Conservation (phyloP, 1,139 yeast species). For the Saccharomyces hybrid region DNA sequence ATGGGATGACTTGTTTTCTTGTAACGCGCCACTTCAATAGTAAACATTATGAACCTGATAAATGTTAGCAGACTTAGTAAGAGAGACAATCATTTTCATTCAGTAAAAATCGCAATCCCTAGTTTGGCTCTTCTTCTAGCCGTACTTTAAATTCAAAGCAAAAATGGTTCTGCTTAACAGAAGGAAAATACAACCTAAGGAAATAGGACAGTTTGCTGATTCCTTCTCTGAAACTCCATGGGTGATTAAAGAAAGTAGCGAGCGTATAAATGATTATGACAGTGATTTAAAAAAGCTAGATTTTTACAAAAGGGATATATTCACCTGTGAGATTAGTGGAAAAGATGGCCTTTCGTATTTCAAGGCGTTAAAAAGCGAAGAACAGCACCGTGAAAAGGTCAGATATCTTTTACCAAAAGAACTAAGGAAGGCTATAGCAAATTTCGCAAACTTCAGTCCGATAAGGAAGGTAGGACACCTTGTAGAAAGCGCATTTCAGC, state of each 20-base stretch:
- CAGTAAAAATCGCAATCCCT: not conserved
- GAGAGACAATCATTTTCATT: not conserved
- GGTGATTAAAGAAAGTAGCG: constrained; percentile 69
- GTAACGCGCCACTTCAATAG: not conserved
- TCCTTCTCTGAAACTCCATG: constrained; percentile 46
- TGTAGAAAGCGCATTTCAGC: not conserved
- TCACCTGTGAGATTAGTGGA: constrained; percentile 87
- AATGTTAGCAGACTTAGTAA: not conserved
- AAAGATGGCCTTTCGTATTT: constrained; percentile 74
- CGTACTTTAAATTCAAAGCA: not conserved
- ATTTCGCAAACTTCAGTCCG: constrained; percentile 59
- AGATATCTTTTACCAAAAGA: constrained; percentile 77
- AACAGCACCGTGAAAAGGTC: constrained; percentile 50
- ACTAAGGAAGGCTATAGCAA: constrained; percentile 69
- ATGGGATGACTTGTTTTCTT: not conserved
- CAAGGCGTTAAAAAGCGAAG: constrained; percentile 70
- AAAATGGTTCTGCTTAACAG: constrained; percentile 54
- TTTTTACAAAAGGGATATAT: constrained; percentile 57
- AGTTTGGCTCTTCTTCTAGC: not conserved
- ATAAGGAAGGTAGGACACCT: not conserved
- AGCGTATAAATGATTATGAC: constrained; percentile 68
- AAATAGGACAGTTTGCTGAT: constrained; percentile 45
- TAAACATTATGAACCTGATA: not conserved
- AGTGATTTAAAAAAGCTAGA: constrained; percentile 58
- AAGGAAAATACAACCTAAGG: constrained; percentile 49